Base-by-base conservation (phyloP, 495 filamentous ascomycete genomes). In the Extremus antarcticus region DNA sequence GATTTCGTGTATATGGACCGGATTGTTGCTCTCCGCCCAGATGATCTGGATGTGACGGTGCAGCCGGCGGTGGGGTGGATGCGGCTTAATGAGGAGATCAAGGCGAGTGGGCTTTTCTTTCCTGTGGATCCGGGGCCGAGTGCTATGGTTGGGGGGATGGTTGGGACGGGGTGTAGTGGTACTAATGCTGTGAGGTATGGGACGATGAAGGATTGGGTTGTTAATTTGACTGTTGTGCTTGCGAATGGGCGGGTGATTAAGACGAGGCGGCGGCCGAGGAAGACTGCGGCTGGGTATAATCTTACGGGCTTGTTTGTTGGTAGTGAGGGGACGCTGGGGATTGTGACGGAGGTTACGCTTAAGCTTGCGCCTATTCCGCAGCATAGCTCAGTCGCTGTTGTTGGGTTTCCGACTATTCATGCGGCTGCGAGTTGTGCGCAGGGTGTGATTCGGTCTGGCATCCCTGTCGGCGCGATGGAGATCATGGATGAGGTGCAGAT, bases 21-120 rank as follows among this genome's bases (percentile, higher is more conserved):
- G 58, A 85, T 94, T 25, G 39, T 95, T 25, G 73, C 81, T 41
- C 74, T 95, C 47, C 84, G 94, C 66, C 80, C 86, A 51, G 84
- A 85, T 3, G 90, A 96, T 67, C 85, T 95, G 85, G 90, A 96
- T 63, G 74, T 95, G 55, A 84, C 92, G 4, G 90, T 95, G 9
- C 90, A 95, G 63, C 90, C 90, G 1, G 83, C 82, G 10, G 86
- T 96, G 39, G 81, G 83, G n/a, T 96, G 89, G 88, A 88, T 91
- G 81, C 78, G 84, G 43, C 70, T 96, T 47, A 95, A 95, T 64
- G 80, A 85, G 55, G 71, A 87, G 63, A 78, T 96, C 52, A 82
- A 82, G 65, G 73, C 77, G 43, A 80, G 75, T 19, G 87, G 87
- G 1, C 79, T 95, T 15, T 95, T 95, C 72, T 94, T 96, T 67